Base-by-base conservation (phyloP, 148 eudicot genomes). In the Suaeda aralocaspica region DNA sequence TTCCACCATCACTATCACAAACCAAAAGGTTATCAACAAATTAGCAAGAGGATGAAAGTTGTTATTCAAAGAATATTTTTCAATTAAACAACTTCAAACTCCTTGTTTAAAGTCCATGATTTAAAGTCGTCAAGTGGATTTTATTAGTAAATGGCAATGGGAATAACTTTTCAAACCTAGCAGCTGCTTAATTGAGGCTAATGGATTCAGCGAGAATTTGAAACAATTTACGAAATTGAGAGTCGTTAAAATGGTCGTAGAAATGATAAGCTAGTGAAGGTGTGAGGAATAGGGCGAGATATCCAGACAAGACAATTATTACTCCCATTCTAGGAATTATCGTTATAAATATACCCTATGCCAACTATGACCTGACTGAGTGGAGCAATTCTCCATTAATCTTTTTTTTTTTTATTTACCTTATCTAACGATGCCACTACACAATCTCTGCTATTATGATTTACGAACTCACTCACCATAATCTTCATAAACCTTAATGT, bases 1-100 rank as follows among this genome's bases (percentile, higher is more conserved):
- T 85, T 72, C 83, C 87, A 46, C 74, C 84, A 80, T 89, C 88
- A 74, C 98, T 86, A 79, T 69, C 44, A 77, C 42, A 76, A 64
- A 50, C 21, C 45, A 24, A 68, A 53, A 49, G 16, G 67, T 30
- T 34, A 56, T 71, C 61, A 76, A 53, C 34, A 46, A 65, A 28
- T 28, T n/a, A n/a, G n/a, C n/a, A n/a, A n/a, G n/a, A n/a, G 39
- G 42, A 30, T 42, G 28, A 66, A 16, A 5, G 31, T 33, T 28
- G n/a, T 55, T 51, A 12, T 51, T 18, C 18, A 68, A 39, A 12
- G 8, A 16, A 52, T 19, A 26, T 21, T 30, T 5, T 46, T 46
- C n/a, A 6, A 25, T 11, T 48, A 7, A 25, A 31, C 11, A 31
- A 50, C 59, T 61, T 74, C 44, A 49, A 60, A 67, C 45, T 19